Evolutionary conservation across 2,329 filamentous ascomycete genomes (phyloP), one percentile per base, ranked within the genome.

Genomic region (Lanzia echinophila): DNA sequence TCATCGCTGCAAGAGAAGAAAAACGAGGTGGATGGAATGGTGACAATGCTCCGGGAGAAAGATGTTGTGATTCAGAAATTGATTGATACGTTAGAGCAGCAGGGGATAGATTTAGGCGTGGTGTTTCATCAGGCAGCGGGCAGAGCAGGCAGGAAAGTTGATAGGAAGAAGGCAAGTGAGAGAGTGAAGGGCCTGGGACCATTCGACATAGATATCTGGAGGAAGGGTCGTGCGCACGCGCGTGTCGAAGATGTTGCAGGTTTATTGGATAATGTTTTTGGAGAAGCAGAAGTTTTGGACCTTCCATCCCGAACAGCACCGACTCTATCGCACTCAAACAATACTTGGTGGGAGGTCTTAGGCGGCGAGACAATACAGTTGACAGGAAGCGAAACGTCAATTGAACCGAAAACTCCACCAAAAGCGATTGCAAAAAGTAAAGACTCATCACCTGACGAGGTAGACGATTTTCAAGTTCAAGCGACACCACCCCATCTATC

Each of bases 61-160:
- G 79, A 83, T 62, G 73, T 71, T 54, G 73, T 79, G 11, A 79
- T 82, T 59, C 71, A 73, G 34, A 78, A 76, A 53, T 62, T 82
- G 32, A 63, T 79, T 12, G 79, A 82, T 62, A 74, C 75, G 47
- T 69, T 80, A 41, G 78, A 81, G 57, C 70, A 73, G 2, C 72
- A 72, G 41, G 76, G 76, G 13, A 69, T 75, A 17, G 76, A 79
- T 57, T 63, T 81, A 4, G 72, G 73, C 8, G 69, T 71, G 12
- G 71, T 79, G 5, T 80, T 82, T 58, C 79, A 78, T 6, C 74
- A 67, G 24, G 65, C 59, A 42, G 59, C 58, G 8, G 60, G 65
- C 6, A 69, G 67, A 41, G 58, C 62, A 64, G 60, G 72, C 67
- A 58, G 70, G 67, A 61, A 73, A 68, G 44, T 65, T 67, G 60